A percentile compares a stretch with the other conserved stretches of the same genome.
Conservation (phyloP, 2,329 filamentous ascomycete species). For the Pestalotiopsis fici region DNA sequence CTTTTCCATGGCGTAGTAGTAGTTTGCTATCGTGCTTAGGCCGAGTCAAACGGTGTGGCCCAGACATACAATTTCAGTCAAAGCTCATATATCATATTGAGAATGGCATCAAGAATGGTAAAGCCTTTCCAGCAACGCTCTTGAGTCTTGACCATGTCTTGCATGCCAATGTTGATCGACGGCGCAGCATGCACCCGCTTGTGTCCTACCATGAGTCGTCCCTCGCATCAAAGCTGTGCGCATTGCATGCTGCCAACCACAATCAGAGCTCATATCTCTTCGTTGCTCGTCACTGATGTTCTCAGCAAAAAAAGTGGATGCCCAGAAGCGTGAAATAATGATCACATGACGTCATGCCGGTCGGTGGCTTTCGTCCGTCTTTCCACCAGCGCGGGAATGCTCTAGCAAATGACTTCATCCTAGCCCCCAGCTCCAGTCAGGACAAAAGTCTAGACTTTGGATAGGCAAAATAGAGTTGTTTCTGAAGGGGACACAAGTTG, state of each 20-base stretch:
- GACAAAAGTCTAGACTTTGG: not conserved
- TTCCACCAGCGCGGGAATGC: not conserved
- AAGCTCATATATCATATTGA: not conserved
- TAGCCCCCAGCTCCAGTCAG: not conserved
- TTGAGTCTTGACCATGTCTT: not conserved
- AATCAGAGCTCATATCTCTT: not conserved
- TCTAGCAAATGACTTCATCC: not conserved
- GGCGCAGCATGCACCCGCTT: not conserved
- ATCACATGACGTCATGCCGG: not conserved
- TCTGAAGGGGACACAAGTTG: not conserved
- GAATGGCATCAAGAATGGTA: not conserved
- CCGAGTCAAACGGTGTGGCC: not conserved
- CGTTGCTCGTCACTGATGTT: not conserved
- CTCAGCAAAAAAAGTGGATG: not conserved
- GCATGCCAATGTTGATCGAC: not conserved
- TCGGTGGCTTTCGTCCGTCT: not conserved
- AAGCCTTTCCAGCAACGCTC: not conserved
- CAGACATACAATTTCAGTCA: not conserved
- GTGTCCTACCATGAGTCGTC: not conserved
- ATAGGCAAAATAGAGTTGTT: not conserved
- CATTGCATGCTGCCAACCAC: not conserved
- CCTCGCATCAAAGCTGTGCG: not conserved
- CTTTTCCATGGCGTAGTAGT: too few species aligned
- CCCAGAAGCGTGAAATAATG: not conserved
- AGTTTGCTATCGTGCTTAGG: not conserved